These are phyloP conservation scores for Trifolium fragiferum DNA, from an alignment of 306 rosid genomes.

Conservation along the genomic window DNA sequence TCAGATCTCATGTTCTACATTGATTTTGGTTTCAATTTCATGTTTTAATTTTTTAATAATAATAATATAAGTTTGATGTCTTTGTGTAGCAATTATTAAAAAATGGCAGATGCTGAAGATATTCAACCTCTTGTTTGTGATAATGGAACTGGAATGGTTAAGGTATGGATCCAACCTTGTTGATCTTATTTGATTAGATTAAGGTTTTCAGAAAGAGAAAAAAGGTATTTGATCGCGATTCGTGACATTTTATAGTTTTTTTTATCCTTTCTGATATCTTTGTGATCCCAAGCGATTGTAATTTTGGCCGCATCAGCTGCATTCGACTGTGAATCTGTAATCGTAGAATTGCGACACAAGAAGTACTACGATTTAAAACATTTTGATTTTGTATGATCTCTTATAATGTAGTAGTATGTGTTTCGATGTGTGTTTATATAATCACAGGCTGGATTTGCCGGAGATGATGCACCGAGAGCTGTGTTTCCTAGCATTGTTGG, in stretches of 20 bases:
- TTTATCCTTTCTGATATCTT: not conserved
- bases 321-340: not conserved
- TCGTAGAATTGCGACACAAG: not conserved
- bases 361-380: not conserved
- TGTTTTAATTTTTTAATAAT: not conserved
- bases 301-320: not conserved
- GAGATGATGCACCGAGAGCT: slow-evolving; percentile 99
- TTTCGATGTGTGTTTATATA: slow-evolving; percentile 13
- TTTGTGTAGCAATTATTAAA: slow-evolving; percentile 48
- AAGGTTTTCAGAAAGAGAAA: not conserved
- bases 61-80: slow-evolving; percentile 15
- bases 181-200: slow-evolving; percentile 8
- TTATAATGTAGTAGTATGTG: not conserved
- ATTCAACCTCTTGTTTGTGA: slow-evolving; percentile 98
- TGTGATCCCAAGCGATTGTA: not conserved
- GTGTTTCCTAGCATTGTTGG: slow-evolving; percentile 98
- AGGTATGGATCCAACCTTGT: slow-evolving; percentile 56
- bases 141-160: slow-evolving; percentile 98
- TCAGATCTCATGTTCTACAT: slow-evolving; percentile 29
- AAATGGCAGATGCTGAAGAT: slow-evolving; percentile 89
- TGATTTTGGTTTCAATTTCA: slow-evolving; percentile 1
- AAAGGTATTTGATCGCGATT: not conserved
- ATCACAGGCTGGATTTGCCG: slow-evolving; percentile 93
- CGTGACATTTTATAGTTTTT: not conserved
- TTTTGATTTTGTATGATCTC: slow-evolving; percentile 4